A percentile compares a stretch with the other conserved stretches of the same genome.
Evolutionary conservation across 495 filamentous ascomycete genomes (phyloP).

Genomic region (Durotheca rogersii): DNA sequence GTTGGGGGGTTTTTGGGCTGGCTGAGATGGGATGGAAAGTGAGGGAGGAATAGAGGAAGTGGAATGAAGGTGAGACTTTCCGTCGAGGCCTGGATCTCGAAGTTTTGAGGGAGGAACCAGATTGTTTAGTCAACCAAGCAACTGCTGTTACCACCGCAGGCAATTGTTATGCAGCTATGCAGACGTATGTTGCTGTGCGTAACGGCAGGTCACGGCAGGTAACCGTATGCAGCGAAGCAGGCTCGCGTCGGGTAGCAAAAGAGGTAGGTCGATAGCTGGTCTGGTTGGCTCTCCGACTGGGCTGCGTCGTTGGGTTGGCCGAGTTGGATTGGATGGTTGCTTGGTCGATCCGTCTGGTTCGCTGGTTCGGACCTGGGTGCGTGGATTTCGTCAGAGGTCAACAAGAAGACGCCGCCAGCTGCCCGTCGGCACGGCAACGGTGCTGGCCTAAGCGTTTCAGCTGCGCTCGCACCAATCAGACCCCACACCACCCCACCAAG

Average conservation of each 20-base stretch:
- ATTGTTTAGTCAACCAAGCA: constrained; percentile 15
- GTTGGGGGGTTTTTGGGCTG: no score
- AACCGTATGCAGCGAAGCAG: no score
- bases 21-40: not conserved
- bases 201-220: no score
- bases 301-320: no score
- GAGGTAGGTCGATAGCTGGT: no score
- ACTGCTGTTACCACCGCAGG: no score
- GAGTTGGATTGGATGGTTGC: not conserved
- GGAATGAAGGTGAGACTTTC: constrained; percentile 36
- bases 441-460: constrained; percentile 14
- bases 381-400: constrained; percentile 40
- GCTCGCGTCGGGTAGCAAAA: no score
- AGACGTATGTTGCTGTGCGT: no score
- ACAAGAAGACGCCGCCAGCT: constrained; percentile 22
- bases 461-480: constrained; percentile 9
- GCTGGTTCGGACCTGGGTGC: constrained; percentile 17
- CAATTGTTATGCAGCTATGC: no score
- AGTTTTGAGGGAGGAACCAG: constrained; percentile 9
- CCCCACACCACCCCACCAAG: constrained; percentile 2
- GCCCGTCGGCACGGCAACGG: constrained; percentile 34
- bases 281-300: no score
- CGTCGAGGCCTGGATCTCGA: constrained; percentile 20
- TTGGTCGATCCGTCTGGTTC: constrained; percentile 9
- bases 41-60: not conserved